Evolutionary conservation across 176 grass and related monocot genomes (phyloP), one percentile per base, ranked within the genome.

Genomic region (Panicum miliaceum): DNA sequence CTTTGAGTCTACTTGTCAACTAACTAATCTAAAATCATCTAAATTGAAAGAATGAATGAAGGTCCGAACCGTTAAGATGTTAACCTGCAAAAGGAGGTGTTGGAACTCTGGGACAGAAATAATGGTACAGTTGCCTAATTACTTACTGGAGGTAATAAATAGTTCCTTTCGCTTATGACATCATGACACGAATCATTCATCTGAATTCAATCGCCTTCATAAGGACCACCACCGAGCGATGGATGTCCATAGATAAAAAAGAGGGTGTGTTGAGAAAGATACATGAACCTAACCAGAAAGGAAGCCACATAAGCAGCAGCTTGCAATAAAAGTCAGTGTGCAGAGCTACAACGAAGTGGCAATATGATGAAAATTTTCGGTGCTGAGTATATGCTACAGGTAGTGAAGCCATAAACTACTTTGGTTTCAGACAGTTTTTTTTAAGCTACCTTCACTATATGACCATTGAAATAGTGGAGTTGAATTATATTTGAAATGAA

Each of bases 221-320:
- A 52, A 32, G 68, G n/a, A 48, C 42, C 43, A 51, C 25, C 7
- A 25, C 4, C n/a, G n/a, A 60, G 46, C 29, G 43, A 23, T 72
- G 46, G 46, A 8, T 53, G 18, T 5, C 25, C 32, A 27, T 29
- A 32, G 26, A 51, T 73, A 51, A 32, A 51, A 74, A 36, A 22
- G 18, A 32, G 16, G 6, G 3, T 8, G 23, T 16, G 43, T 48
- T 22, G 3, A 73, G 71, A 52, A 16, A 51, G 45, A 29, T 29
- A 36, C 46, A 73, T 20, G 7, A 47, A 34, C 71, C 47, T 73
- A 52, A 35, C 46, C 71, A 52, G 71, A 53, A 52, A 73, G 46
- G 48, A 51, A 29, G 15, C 22, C 53, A 56, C 53, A 47, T 26
- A 41, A 20, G 51, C 51, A 53, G 45, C 25, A 52, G 34, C 5